phyloP scores from a whole-genome alignment of 306 rosid genomes.

The Fragaria nilgerrensis region DNA sequence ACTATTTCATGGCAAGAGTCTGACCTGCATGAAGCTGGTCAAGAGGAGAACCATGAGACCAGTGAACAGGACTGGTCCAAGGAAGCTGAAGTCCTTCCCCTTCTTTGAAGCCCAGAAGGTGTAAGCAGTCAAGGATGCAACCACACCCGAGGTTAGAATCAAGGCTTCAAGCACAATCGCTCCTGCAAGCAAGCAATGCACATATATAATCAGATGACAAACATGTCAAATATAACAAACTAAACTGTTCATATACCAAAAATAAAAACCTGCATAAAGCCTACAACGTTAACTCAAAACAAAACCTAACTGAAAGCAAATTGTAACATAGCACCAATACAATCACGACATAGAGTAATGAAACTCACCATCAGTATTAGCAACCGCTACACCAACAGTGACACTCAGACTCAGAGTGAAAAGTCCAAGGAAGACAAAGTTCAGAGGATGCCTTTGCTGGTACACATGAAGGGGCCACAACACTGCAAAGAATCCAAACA shows the following conservation, averaged over 20 bases:
- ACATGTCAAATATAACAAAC: neutral
- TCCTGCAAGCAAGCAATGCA: conserved; percentile 50
- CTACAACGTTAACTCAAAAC: neutral
- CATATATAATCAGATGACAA: conserved; percentile 1
- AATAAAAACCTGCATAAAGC: neutral
- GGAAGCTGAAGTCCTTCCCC: conserved; percentile 98
- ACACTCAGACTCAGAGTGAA: conserved; percentile 75
- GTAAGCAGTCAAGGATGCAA: conserved; percentile 75
- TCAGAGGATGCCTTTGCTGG: conserved; percentile 85
- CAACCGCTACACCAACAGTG: conserved; percentile 81
- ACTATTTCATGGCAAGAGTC: neutral
- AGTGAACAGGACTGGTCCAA: conserved; percentile 87
- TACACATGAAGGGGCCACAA: conserved; percentile 77
- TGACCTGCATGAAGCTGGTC: conserved; percentile 83
- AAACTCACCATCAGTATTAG: conserved; percentile 72
- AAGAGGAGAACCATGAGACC: conserved; percentile 61
- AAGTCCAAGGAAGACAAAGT: conserved; percentile 80
- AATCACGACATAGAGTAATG: neutral
- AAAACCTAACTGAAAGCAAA: neutral
- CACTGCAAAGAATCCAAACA: conserved; percentile 43
- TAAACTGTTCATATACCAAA: neutral
- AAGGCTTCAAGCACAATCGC: conserved; percentile 91
- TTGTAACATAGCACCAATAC: neutral
- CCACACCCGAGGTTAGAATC: conserved; percentile 83
- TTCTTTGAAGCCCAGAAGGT: conserved; percentile 97